Evolutionary conservation across 1,284 basidiomycete species (phyloP).

Genomic region (Rhodotorula mucilaginosa): DNA sequence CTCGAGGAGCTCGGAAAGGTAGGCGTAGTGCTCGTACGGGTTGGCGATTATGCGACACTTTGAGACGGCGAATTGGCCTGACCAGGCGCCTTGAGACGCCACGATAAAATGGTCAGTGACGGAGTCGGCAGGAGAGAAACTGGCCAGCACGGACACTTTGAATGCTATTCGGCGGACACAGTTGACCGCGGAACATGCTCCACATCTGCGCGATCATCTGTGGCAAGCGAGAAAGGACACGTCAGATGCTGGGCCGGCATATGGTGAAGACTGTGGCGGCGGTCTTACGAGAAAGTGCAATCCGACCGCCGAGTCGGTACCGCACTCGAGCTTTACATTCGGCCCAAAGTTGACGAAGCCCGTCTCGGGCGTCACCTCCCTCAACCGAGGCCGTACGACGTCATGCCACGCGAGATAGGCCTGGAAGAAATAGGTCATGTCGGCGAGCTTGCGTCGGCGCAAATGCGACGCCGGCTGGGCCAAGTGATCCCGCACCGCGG

Average conservation of each 20-base stretch:
- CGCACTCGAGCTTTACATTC: conserved; percentile 24
- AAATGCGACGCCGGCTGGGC: conserved; percentile 1
- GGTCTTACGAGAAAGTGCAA: conserved; percentile 9
- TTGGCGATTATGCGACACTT: conserved; percentile 41
- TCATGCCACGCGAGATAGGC: conserved; percentile 50
- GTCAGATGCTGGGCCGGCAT: not conserved
- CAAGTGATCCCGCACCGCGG: not conserved
- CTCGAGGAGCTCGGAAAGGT: conserved; percentile 30
- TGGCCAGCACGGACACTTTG: not conserved
- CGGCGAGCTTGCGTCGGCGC: conserved; percentile 36
- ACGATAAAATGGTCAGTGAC: not conserved
- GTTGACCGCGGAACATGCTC: conserved; percentile 32
- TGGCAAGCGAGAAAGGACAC: not conserved
- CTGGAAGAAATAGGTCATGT: conserved; percentile 49
- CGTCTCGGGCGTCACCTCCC: conserved; percentile 39
- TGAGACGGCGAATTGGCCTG: conserved; percentile 38
- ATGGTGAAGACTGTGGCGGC: not conserved
- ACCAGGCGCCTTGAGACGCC: conserved; percentile 22
- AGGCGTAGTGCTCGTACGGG: conserved; percentile 38
- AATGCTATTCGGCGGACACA: conserved; percentile 40
- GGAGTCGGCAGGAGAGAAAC: too few species aligned
- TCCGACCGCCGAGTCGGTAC: conserved; percentile 17
- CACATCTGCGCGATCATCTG: conserved; percentile 36
- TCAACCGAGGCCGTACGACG: conserved; percentile 46
- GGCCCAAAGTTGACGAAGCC: conserved; percentile 45